Base-by-base conservation (phyloP, 1,139 yeast genomes). In the Geotrichum bryndzae region DNA sequence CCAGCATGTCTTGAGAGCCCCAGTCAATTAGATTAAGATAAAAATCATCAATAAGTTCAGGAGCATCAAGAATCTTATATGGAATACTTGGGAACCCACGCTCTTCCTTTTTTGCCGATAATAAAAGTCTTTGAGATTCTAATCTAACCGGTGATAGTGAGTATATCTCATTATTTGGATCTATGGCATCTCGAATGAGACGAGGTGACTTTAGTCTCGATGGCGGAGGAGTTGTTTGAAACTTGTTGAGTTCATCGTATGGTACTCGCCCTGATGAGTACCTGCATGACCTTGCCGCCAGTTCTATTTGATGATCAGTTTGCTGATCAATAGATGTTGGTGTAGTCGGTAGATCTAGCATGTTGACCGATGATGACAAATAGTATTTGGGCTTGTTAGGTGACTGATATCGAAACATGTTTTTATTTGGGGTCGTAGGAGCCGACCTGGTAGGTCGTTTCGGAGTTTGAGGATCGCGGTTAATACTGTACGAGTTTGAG, bases 11-110 rank as follows among this genome's bases (percentile, higher is more conserved):
- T 65, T 87, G 91, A 46, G 90, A 84, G 0, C 98, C 97, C 99
- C 99, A 94, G 73, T 94, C 98, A 1, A 94, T 89, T 64, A 94
- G 78, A 72, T 94, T 95, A 54, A 91, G 80, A 72, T 94, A 94
- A 72, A 92, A 94, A 73, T 94, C 98, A 73, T 95, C 99, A 11
- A 91, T 89, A 50, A 95, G 78, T 63, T 91, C 96, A 0, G 99
- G 99, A 0, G 99, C 99, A 76, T 94, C 99, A 54, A 94, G 81
- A 2, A 94, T 97, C 64, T 97, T 81, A 71, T 88, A 91, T 0
- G 99, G 99, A 0, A 91, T 90, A 70, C 88, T 90, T 13, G 92
- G 81, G 8, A 94, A 89, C 48, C 82, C 82, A 58, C 99, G 77
- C 0, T 89, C 84, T 69, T 85, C 87, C 74, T 87, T 27, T 22